Evolutionary conservation across 2,329 filamentous ascomycete genomes (phyloP), one percentile per base, ranked within the genome.

Genomic region (Trichoderma sp.): DNA sequence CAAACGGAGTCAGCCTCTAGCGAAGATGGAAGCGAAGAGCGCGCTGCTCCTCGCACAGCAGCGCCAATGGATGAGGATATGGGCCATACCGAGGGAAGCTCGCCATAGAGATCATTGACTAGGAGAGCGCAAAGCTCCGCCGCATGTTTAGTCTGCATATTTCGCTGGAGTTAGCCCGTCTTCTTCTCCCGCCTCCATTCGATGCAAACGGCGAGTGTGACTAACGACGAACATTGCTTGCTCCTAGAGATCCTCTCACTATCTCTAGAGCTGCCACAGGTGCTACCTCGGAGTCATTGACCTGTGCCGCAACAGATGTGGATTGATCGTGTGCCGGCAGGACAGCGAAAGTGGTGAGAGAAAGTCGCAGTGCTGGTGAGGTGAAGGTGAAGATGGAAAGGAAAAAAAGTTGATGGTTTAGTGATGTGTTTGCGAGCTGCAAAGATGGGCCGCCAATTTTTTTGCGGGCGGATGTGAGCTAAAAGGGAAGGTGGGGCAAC

Each of bases 111-210:
- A 78, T 97, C 93, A 77, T 93, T 89, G 71, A 98, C 90, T 71
- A 97, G 86, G 77, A 97, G 89, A 82, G 90, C 87, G 84, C 93
- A 97, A 76, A 98, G 92, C 87, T 97, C 92, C 76, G 91, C 89
- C 73, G 91, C 86, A 78, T 91, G 87, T 83, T 93, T 89, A 70
- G 87, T 88, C 88, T 90, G 70, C 22, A 69, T 59, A 50, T 58
- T 25, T 64, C 57, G 52, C 67, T 72, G 77, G 67, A 76, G 74
- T 66, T 67, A 64, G 54, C 57, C 48, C 29, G 9, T 22, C 29
- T 68, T 70, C 22, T 12, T 22, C 22, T 69, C 15, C 50, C 17
- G 15, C 19, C 45, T 19, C n/a, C 13, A 3, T 22, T n/a, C n/a
- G 32, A 56, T 32, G 29, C 63, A 57, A 56, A 65, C 27, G 71